These are phyloP conservation scores for Ophiostoma sp. DNA, from an alignment of 2,329 filamentous ascomycete species.

Conservation along the genomic window DNA sequence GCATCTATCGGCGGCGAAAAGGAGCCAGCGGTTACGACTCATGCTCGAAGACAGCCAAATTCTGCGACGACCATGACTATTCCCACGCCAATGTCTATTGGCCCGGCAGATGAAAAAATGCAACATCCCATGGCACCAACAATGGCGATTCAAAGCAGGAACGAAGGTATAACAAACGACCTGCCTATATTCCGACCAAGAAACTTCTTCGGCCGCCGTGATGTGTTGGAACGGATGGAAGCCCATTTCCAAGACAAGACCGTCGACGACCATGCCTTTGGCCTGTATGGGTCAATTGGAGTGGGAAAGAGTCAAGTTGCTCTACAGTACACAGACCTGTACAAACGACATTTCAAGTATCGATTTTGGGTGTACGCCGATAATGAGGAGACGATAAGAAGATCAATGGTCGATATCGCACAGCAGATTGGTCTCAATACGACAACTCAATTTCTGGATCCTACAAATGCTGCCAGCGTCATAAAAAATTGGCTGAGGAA, in stretches of 20 bases:
- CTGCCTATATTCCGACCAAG: background rate
- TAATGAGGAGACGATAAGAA: background rate
- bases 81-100: background rate
- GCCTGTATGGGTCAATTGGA: background rate
- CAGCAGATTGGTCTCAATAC: background rate
- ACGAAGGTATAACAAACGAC: background rate
- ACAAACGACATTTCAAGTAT: background rate
- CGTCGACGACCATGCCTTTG: background rate
- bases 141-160: background rate
- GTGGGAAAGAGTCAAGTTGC: background rate
- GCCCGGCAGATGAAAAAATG: background rate
- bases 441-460: background rate
- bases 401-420: background rate
- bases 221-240: background rate
- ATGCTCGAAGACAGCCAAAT: background rate
- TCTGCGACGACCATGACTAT: background rate
- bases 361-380: background rate
- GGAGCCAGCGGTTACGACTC: background rate
- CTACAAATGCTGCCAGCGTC: background rate
- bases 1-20: background rate
- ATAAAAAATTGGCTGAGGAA: background rate
- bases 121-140: background rate
- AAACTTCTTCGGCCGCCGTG: background rate
- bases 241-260: background rate
- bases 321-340: background rate